Evolutionary conservation across 495 filamentous ascomycete species (phyloP), one percentile per base, ranked within the genome.

Genomic region (Neurospora cerealis): DNA sequence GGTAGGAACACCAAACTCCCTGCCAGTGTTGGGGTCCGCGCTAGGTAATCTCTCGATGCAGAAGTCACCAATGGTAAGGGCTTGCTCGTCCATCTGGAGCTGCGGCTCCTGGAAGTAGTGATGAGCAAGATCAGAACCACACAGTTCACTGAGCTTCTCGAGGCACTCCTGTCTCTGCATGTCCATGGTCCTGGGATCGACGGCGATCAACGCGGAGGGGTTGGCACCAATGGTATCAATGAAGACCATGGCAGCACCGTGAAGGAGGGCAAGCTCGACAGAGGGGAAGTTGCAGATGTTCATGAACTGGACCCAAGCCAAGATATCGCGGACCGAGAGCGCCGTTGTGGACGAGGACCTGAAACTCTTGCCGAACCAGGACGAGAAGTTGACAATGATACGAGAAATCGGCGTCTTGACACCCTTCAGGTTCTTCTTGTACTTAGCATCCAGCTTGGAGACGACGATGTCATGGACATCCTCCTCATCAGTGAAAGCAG

Each of bases 141-240:
- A 87, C 8, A 98, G 81, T 69, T 88, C 83, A 36, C 90, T 86
- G 21, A 98, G 85, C 74, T 93, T 88, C 69, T 89, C 82, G 17
- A 99, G 82, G 78, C 95, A 98, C 42, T 84, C 83, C 54, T 85
- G 85, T 69, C 93, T 88, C 77, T 97, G 91, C 5, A 81, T 77
- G 1, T 79, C 79, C 77, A 91, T 89, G 37, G 86, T 83, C 71
- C 87, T 82, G 2, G 88, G 83, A 70, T 88, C 87, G 19, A 91
- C 88, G 3, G 92, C 89, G 66, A 96, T 85, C 76, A 96, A 86
- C 1, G 92, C 93, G 17, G 95, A 93, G 5, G 96, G 95, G 78
- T 97, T 98, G 11, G 96, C 95, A 46, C 96, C 96, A 8, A 98
- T 86, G 2, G 93, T 94, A 81, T 99, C 96, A 73, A 98, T 91